Percentiles rank a stretch among this genome's conserved stretches.
Evolutionary conservation across 2,329 filamentous ascomycete genomes (phyloP).

Genomic region (Parastagonospora avenae): DNA sequence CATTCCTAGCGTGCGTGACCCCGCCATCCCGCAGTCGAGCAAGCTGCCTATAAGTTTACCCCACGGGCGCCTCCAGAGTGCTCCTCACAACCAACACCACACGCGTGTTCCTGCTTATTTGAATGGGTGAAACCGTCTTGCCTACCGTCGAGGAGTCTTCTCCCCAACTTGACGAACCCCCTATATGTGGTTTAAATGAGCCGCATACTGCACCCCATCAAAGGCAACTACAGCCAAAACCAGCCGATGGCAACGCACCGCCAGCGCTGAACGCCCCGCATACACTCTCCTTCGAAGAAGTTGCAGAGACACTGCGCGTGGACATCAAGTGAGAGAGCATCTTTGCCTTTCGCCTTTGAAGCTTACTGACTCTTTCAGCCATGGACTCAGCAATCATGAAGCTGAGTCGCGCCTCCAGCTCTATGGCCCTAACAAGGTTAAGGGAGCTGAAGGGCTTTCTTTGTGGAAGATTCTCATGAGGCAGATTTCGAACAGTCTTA

Average conservation of each 20-base stretch:
- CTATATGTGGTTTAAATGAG: conserved; percentile 48
- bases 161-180: conserved; percentile 48
- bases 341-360: background rate
- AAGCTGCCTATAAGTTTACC: conserved; percentile 41
- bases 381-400: conserved; percentile 69
- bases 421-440: conserved; percentile 73
- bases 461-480: conserved; percentile 77
- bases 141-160: conserved; percentile 48
- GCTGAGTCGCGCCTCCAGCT: conserved; percentile 68
- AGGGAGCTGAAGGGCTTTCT: conserved; percentile 73
- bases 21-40: conserved; percentile 29
- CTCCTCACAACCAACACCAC: conserved; percentile 35
- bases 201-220: conserved; percentile 30
- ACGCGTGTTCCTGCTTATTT: conserved; percentile 44
- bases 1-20: conserved; percentile 35
- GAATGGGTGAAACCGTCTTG: conserved; percentile 50
- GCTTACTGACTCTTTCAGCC: conserved; percentile 33
- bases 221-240: conserved; percentile 28
- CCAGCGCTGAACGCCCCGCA: conserved; percentile 40
- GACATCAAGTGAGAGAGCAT: conserved; percentile 38
- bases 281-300: conserved; percentile 42
- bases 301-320: conserved; percentile 44
- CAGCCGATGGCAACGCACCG: conserved; percentile 23
- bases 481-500: conserved; percentile 78
- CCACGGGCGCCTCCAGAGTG: conserved; percentile 22